Percentiles rank a stretch among this genome's conserved stretches.
Conservation (phyloP, 148 eudicot genomes). For the Agrostemma githago region DNA sequence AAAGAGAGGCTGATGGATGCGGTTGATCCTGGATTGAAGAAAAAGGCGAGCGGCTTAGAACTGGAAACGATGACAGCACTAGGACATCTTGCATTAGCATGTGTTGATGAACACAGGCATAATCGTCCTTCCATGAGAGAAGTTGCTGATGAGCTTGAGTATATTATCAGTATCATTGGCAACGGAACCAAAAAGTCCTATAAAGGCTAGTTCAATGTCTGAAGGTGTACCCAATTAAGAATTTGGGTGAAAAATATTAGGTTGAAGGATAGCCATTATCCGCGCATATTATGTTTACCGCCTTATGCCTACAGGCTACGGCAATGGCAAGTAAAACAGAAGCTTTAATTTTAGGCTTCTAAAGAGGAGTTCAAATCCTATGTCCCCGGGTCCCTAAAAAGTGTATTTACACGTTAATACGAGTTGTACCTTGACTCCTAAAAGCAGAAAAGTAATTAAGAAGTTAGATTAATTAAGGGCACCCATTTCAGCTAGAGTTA, state of each 20-base stretch:
- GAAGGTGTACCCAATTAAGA: neutral
- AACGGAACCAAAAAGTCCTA: conserved; percentile 23
- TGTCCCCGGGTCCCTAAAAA: too few relatives aligned
- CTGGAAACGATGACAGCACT: conserved; percentile 54
- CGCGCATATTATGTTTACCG: neutral
- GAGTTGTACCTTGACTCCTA: too few relatives aligned
- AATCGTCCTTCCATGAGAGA: conserved; percentile 66
- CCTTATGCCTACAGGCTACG: neutral
- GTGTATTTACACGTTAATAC: too few relatives aligned
- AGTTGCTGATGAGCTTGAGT: conserved; percentile 56
- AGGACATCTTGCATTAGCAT: conserved; percentile 46
- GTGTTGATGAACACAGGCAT: conserved; percentile 49
- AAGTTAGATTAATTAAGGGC: too few relatives aligned
- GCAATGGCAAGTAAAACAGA: neutral
- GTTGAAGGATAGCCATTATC: neutral
- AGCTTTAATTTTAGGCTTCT: too few relatives aligned
- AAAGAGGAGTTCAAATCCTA: too few relatives aligned
- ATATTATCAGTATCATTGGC: conserved; percentile 39
- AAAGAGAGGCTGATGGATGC: conserved; percentile 40
- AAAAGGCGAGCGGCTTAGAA: conserved; percentile 37
- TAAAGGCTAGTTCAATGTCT: conserved; percentile 9
- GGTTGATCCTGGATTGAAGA: conserved; percentile 38
- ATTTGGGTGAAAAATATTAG: neutral
- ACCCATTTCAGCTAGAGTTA: too few relatives aligned
- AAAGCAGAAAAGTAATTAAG: too few relatives aligned